Conservation (phyloP, 2,329 filamentous ascomycete genomes). For the Fusarium succisae region DNA sequence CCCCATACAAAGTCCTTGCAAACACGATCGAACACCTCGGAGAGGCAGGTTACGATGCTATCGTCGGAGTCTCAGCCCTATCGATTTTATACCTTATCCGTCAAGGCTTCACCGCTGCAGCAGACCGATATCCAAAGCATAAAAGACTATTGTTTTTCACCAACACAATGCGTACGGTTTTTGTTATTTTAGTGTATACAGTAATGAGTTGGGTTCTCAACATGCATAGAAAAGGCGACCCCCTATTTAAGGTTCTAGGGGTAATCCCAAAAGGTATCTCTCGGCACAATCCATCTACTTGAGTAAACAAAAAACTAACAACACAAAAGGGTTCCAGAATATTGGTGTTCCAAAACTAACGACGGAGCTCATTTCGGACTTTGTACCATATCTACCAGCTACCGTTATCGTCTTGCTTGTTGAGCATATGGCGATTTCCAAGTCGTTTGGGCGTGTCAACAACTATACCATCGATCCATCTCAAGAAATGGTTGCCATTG, state of each 20-base stretch:
- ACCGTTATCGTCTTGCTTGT: conserved; percentile 94
- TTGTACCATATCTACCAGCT: conserved; percentile 79
- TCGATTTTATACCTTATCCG: conserved; percentile 81
- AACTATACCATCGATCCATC: conserved; percentile 97
- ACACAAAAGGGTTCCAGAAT: conserved; percentile 74
- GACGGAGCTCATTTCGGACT: conserved; percentile 70
- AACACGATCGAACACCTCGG: conserved; percentile 80
- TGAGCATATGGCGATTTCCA: conserved; percentile 96
- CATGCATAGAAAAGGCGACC: conserved; percentile 68
- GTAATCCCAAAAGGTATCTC: conserved; percentile 74
- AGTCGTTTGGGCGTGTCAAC: conserved; percentile 95
- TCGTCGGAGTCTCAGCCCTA: conserved; percentile 86
- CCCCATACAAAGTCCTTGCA: conserved; percentile 86
- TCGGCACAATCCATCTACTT: neutral
- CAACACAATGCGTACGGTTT: conserved; percentile 89
- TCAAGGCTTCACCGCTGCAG: conserved; percentile 68
- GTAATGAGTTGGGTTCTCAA: conserved; percentile 90
- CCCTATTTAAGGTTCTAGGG: conserved; percentile 78
- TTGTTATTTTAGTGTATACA: conserved; percentile 92
- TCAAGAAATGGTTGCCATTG: conserved; percentile 94
- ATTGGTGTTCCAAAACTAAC: conserved; percentile 78
- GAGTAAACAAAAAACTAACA: neutral
- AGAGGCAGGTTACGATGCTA: conserved; percentile 77
- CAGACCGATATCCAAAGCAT: conserved; percentile 73
- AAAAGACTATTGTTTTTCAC: conserved; percentile 87